A percentile compares a stretch with the other conserved stretches of the same genome.
Evolutionary conservation across 1,284 basidiomycete genomes (phyloP).

Genomic region (Puccinia coronata): DNA sequence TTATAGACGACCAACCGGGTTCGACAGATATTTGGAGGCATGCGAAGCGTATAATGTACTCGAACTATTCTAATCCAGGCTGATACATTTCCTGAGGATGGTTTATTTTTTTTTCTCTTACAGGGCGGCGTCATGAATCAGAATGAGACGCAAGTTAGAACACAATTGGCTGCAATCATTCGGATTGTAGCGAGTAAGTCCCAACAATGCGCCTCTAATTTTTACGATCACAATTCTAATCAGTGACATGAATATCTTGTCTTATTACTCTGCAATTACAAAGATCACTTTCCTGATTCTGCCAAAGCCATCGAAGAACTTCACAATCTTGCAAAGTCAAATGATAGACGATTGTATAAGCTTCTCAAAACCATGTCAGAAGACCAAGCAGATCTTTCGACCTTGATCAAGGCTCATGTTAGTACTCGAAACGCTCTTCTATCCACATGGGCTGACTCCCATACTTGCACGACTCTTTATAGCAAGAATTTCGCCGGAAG

Average conservation of each 20-base stretch:
- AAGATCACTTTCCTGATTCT: constrained; percentile 69
- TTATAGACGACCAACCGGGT: constrained; percentile 67
- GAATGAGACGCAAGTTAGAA: constrained; percentile 29
- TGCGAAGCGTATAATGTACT: constrained; percentile 79
- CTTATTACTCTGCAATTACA: constrained; percentile 48
- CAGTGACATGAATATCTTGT: constrained; percentile 55
- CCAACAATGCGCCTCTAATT: not conserved
- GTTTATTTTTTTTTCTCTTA: not conserved
- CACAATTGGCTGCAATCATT: constrained; percentile 38
- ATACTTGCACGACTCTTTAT: constrained; percentile 24
- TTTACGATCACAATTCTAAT: not conserved
- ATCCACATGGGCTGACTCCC: constrained; percentile 52
- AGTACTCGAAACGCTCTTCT: constrained; percentile 54
- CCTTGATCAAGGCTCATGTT: constrained; percentile 75
- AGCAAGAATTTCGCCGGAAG: constrained; percentile 76
- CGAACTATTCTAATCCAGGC: constrained; percentile 45
- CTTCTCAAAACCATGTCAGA: constrained; percentile 79
- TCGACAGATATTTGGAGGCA: constrained; percentile 68
- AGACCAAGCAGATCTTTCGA: constrained; percentile 76
- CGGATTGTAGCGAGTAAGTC: constrained; percentile 12
- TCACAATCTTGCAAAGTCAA: constrained; percentile 77
- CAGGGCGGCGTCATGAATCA: constrained; percentile 41
- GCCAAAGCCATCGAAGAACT: constrained; percentile 77
- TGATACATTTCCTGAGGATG: not conserved
- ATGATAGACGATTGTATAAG: constrained; percentile 82